These are phyloP conservation scores for Zymoseptoria ardabiliae DNA, from an alignment of 2,329 filamentous ascomycete genomes.

Conservation along the genomic window DNA sequence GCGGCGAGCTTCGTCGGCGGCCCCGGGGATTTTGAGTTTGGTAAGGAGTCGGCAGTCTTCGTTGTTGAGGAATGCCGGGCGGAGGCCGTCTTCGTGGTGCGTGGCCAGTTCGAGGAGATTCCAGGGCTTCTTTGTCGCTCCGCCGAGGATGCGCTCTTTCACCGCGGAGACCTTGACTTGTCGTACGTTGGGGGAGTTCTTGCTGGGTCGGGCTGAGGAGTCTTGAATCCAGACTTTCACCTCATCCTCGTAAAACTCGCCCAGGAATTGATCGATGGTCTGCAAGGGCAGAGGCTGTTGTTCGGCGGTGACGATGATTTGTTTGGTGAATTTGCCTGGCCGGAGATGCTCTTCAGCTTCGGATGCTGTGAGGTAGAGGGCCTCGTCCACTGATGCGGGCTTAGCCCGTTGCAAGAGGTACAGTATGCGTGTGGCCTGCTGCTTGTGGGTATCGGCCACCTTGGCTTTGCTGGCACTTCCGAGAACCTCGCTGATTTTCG, in stretches of 20 bases:
- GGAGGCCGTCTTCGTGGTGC: conserved; percentile 26
- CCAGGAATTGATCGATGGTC: conserved; percentile 20
- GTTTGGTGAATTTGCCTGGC: conserved; percentile 18
- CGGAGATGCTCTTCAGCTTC: conserved; percentile 18
- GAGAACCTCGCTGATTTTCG: background rate
- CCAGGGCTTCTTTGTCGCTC: conserved; percentile 17
- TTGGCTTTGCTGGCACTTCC: conserved; percentile 2
- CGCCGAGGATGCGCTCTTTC: conserved; percentile 21
- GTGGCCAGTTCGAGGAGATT: conserved; percentile 29
- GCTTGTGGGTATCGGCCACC: conserved; percentile 3
- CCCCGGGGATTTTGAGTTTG: conserved; percentile 26
- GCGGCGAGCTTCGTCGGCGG: conserved; percentile 21
- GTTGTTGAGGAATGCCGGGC: conserved; percentile 26
- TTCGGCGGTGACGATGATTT: conserved; percentile 22
- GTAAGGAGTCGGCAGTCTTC: conserved; percentile 28
- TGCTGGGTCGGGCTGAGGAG: conserved; percentile 12
- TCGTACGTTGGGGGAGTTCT: conserved; percentile 7
- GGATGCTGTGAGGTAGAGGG: conserved; percentile 17
- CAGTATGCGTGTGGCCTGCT: conserved; percentile 19
- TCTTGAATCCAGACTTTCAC: conserved; percentile 25
- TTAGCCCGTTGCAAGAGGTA: conserved; percentile 20
- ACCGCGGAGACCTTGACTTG: conserved; percentile 19
- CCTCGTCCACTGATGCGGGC: conserved; percentile 17
- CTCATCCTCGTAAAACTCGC: conserved; percentile 27
- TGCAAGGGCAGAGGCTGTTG: conserved; percentile 24